Evolutionary conservation across 1,284 basidiomycete species (phyloP).

Genomic region (Leccinum griseonigrum): DNA sequence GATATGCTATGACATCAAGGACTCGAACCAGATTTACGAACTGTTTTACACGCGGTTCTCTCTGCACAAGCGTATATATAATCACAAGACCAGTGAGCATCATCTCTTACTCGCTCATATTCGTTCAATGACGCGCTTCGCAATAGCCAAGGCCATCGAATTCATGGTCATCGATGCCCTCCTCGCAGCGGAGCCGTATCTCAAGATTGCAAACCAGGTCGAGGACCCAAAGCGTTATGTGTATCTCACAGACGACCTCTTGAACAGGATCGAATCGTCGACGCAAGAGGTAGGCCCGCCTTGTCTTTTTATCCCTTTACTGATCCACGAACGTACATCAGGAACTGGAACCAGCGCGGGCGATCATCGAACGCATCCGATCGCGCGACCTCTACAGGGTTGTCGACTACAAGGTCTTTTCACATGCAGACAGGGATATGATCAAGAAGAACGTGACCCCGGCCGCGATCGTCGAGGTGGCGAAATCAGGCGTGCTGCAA

Average conservation of each 20-base stretch:
- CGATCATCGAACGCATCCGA: slow-evolving; percentile 58
- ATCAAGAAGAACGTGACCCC: slow-evolving; percentile 51
- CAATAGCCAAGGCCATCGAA: slow-evolving; percentile 68
- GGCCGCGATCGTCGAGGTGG: slow-evolving; percentile 45
- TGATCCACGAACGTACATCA: slow-evolving; percentile 25
- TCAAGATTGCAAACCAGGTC: slow-evolving; percentile 60
- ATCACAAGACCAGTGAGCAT: slow-evolving; percentile 66
- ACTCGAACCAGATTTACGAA: slow-evolving; percentile 70
- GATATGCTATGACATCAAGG: slow-evolving; percentile 79
- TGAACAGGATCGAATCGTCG: slow-evolving; percentile 53
- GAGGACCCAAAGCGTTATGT: slow-evolving; percentile 57
- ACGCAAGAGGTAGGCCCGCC: slow-evolving; percentile 39
- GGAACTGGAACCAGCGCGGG: slow-evolving; percentile 57
- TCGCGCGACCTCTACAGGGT: slow-evolving; percentile 63
- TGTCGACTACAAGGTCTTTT: slow-evolving; percentile 67
- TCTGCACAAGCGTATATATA: slow-evolving; percentile 74
- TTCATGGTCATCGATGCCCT: slow-evolving; percentile 78
- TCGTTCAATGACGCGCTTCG: neutral
- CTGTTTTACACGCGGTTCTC: slow-evolving; percentile 70
- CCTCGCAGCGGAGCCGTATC: slow-evolving; percentile 56
- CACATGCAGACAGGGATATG: slow-evolving; percentile 41
- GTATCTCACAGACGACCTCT: slow-evolving; percentile 64
- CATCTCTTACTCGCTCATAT: neutral
- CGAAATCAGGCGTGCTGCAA: slow-evolving; percentile 17
- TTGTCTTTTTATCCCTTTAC: neutral